phyloP scores from a whole-genome alignment of 2,329 filamentous ascomycete species.

The Epichloe sibirici region DNA sequence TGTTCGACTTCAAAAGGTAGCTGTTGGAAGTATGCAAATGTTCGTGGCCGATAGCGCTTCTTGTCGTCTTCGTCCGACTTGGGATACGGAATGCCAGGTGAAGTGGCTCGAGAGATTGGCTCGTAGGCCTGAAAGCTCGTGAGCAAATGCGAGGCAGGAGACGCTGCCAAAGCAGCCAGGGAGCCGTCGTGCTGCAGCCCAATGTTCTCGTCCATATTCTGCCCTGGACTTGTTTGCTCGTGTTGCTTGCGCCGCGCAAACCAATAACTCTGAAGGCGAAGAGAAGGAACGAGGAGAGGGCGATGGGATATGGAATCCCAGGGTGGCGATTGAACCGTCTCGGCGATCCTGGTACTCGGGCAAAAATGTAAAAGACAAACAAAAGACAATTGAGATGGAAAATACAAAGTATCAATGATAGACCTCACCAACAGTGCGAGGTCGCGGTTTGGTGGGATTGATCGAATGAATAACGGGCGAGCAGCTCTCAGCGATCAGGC shows the following conservation, averaged over 20 bases:
- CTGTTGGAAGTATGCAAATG: constrained; percentile 84
- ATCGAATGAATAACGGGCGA: neutral
- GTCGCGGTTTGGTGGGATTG: neutral
- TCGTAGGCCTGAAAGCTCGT: constrained; percentile 38
- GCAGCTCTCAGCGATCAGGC: neutral
- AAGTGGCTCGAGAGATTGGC: constrained; percentile 74
- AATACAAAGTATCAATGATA: neutral
- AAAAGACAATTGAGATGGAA: neutral
- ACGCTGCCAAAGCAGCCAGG: constrained; percentile 19
- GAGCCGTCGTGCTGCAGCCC: constrained; percentile 21
- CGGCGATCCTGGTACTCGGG: neutral
- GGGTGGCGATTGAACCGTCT: neutral
- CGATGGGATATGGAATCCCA: neutral
- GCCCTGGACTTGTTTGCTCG: neutral
- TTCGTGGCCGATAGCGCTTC: constrained; percentile 69
- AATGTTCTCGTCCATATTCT: constrained; percentile 27
- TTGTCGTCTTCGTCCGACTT: constrained; percentile 38
- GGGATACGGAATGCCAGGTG: constrained; percentile 54
- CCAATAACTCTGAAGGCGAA: neutral
- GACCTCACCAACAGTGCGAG: neutral
- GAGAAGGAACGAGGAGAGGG: neutral
- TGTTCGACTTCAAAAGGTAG: constrained; percentile 83
- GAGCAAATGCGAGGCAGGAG: constrained; percentile 20
- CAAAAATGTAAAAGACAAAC: neutral
- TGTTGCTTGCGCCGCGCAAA: neutral